Base-by-base conservation (phyloP, 306 rosid genomes). In the Cyamopsis tetragonoloba region DNA sequence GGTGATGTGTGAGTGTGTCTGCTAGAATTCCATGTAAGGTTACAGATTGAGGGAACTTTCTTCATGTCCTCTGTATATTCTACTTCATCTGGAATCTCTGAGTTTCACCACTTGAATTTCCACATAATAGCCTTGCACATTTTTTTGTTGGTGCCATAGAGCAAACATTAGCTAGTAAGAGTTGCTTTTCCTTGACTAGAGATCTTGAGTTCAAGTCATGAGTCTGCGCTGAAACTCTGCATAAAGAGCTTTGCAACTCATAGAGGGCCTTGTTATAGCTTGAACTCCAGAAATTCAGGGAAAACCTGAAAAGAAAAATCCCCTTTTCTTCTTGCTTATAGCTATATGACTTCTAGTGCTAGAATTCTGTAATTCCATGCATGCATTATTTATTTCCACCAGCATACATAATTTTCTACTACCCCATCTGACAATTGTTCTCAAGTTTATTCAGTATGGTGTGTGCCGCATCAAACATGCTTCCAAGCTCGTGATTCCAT, bases 1-100 rank as follows among this genome's bases (percentile, higher is more conserved):
- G 71, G 66, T 26, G 77, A 53, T 13, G 2, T 13, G 32, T 34
- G 26, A 0, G 32, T 13, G 2, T 13, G 32, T 34, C 35, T 1
- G 32, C 24, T 43, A 68, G 73, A 63, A 71, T 71, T 54, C 64
- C 61, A 23, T 22, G 51, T 43, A 63, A 62, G 23, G 9, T 62
- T 62, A 17, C 56, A 20, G 71, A 69, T 51, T 12, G 68, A 60
- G 55, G 75, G 68, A 68, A 76, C 66, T 32, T 68, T 68, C 42
- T 67, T 53, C 46, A 75, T 22, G 8, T 75, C 70, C 19, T 66
- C 56, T 3, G 4, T 49, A 69, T 74, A 66, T 15, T 75, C 69
- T 15, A n/a, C 34, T 24, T 66, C 63, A 26, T 58, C 56, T 47
- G 74, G 80, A 32, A 66, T 44, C 30, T 48, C 46, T n/a, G n/a